Evolutionary conservation across 2,329 filamentous ascomycete species (phyloP), one percentile per base, ranked within the genome.

Genomic region (Phyllosticta ampelicida): DNA sequence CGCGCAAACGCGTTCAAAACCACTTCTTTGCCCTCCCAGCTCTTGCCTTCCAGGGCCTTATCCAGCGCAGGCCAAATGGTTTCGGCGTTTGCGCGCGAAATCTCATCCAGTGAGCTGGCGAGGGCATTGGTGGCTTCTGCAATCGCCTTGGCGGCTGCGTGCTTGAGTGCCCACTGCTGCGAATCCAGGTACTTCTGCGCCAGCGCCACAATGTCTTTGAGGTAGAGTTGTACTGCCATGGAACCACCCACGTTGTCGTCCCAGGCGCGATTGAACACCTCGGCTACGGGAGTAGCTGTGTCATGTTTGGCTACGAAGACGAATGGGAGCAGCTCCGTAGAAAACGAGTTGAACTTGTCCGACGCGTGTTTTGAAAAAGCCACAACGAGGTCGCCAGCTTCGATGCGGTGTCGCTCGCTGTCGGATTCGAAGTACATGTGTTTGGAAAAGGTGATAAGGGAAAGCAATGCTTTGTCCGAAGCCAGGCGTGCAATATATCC

Each of bases 241-340:
- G 81, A 84, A 51, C 90, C 91, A 54, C 91, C 92, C 0, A 95
- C 91, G 66, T 95, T 91, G 64, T 96, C 89, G 53, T 83, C 81
- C 94, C 94, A 99, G 0, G 90, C 89, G 59, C 90, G 87, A 44
- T 83, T 78, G 67, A 95, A 95, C n/a, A 85, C 81, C 63, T 89
- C 86, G 58, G 82, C 80, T 3, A 92, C 88, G 63, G 90, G 86
- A 55, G 87, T 85, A 65, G 95, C 86, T 0, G 82, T 83, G 67
- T 99, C 94, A 66, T 96, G 87, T 66, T 90, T 89, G 2, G 84
- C 90, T 26, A 97, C 78, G 68, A 95, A 99, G 1, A 91, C 81
- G 65, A 97, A 92, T 0, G 94, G 94, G 2, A 99, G 75, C 2
- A 95, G 80, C 5, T 83, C 80, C 0, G 85, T 78, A 58, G 91